Evolutionary conservation across 306 rosid species (phyloP).

Genomic region (Prunus kanzakura): DNA sequence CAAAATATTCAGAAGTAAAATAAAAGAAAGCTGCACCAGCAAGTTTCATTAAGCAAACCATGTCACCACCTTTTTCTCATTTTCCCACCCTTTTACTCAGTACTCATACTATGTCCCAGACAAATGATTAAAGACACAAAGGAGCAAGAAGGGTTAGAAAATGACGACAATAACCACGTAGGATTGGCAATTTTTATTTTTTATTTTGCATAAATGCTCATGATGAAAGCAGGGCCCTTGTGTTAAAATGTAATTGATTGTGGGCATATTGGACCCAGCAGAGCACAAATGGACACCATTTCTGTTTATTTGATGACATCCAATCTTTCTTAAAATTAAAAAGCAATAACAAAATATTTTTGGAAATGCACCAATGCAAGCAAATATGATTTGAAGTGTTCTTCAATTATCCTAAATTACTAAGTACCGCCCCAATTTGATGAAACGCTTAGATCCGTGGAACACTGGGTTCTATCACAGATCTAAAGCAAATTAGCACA

Average conservation of each 20-base stretch:
- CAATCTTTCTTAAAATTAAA: neutral
- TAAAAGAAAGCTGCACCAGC: slow-evolving; percentile 26
- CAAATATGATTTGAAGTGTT: slow-evolving; percentile 4
- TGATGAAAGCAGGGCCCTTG: neutral
- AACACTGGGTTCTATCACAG: slow-evolving; percentile 14
- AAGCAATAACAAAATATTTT: slow-evolving; percentile 13
- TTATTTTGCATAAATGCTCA: neutral
- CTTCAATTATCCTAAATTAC: slow-evolving; percentile 10
- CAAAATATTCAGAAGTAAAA: slow-evolving; percentile 1
- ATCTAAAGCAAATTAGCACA: slow-evolving; percentile 17
- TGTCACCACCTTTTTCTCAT: slow-evolving; percentile 23
- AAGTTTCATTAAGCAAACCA: slow-evolving; percentile 24
- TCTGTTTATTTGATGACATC: slow-evolving; percentile 2
- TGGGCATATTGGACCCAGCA: neutral
- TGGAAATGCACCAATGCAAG: slow-evolving; percentile 1
- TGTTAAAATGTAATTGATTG: neutral
- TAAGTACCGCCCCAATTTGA: neutral
- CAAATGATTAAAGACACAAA: slow-evolving; percentile 17
- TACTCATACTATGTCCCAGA: slow-evolving; percentile 20
- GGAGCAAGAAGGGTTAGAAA: slow-evolving; percentile 29
- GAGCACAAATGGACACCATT: slow-evolving; percentile 10
- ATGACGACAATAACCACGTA: slow-evolving; percentile 25
- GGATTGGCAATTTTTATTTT: neutral
- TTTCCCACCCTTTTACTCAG: slow-evolving; percentile 48
- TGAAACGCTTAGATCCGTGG: slow-evolving; percentile 37